Conservation (phyloP, 2,329 filamentous ascomycete genomes). For the Hirsutella thompsonii region DNA sequence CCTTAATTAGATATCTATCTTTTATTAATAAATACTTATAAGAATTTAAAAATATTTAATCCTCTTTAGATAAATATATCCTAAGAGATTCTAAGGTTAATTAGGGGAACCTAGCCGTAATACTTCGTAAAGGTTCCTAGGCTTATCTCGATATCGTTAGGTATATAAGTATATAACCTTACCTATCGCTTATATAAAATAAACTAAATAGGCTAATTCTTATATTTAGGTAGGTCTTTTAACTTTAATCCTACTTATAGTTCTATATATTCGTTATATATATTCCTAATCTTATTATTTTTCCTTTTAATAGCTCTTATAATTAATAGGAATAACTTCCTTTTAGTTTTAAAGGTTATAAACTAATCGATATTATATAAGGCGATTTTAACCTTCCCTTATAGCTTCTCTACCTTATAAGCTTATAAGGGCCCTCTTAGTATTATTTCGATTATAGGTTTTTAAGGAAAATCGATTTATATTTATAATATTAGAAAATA, state of each 20-base stretch:
- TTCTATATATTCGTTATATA: slow-evolving; percentile 15
- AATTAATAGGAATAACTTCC: background rate
- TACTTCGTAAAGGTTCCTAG: too few species aligned
- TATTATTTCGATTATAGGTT: slow-evolving; percentile 11
- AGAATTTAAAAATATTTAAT: slow-evolving; percentile 1
- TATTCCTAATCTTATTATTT: slow-evolving; percentile 20
- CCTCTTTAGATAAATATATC: slow-evolving; percentile 3
- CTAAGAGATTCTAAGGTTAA: slow-evolving; percentile 7
- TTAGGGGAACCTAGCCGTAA: too few species aligned
- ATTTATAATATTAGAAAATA: slow-evolving; percentile 13
- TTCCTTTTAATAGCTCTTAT: slow-evolving; percentile 19
- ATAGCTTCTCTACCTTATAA: too few species aligned
- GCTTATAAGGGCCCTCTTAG: too few species aligned
- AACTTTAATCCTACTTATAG: slow-evolving; percentile 8
- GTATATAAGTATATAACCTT: slow-evolving; percentile 6
- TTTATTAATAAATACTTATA: background rate
- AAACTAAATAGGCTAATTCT: too few species aligned
- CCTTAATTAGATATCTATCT: background rate
- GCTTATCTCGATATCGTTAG: too few species aligned
- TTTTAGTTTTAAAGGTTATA: slow-evolving; percentile 1
- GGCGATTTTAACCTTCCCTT: too few species aligned
- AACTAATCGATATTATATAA: slow-evolving; percentile 7
- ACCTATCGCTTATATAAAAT: too few species aligned
- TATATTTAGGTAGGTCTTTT: slow-evolving; percentile 3
- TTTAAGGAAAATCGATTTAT: slow-evolving; percentile 10